Conservation (phyloP, 768 basidiomycete genomes). For the Pleurotus platypus region DNA sequence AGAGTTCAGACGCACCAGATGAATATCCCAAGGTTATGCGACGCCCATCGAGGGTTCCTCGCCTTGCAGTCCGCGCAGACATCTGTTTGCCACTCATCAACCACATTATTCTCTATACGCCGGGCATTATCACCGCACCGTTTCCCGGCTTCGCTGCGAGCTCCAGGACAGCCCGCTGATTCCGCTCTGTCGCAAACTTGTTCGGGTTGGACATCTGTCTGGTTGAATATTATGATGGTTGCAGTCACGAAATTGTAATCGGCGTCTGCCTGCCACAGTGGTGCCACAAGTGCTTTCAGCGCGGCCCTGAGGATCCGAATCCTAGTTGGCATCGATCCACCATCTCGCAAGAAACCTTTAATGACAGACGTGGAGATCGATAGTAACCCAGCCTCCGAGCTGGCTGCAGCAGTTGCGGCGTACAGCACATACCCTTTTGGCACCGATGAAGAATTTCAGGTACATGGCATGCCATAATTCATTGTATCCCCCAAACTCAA, state of each 20-base stretch:
- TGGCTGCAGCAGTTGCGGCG: constrained; percentile 1
- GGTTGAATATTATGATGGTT: constrained; percentile 1
- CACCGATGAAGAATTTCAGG: constrained; percentile 58
- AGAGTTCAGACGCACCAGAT: constrained; percentile 55
- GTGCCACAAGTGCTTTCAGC: neutral
- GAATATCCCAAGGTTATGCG: constrained; percentile 85
- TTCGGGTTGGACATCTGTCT: constrained; percentile 35
- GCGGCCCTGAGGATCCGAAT: too few species aligned
- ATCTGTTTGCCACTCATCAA: constrained; percentile 43
- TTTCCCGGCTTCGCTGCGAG: constrained; percentile 76
- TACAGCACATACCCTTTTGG: constrained; percentile 50
- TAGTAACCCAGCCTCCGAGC: neutral
- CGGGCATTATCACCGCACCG: constrained; percentile 35
- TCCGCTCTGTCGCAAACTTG: constrained; percentile 64
- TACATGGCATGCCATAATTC: constrained; percentile 17
- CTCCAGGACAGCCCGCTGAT: constrained; percentile 64
- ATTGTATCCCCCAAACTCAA: constrained; percentile 5
- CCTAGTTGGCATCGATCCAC: too few species aligned
- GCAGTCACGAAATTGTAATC: neutral
- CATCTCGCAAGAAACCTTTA: neutral
- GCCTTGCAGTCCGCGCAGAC: constrained; percentile 90
- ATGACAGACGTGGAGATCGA: neutral
- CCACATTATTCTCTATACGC: constrained; percentile 9
- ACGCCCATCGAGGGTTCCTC: constrained; percentile 87
- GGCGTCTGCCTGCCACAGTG: neutral